Base-by-base conservation (phyloP, 1,284 basidiomycete species). In the Coniophora puteana region DNA sequence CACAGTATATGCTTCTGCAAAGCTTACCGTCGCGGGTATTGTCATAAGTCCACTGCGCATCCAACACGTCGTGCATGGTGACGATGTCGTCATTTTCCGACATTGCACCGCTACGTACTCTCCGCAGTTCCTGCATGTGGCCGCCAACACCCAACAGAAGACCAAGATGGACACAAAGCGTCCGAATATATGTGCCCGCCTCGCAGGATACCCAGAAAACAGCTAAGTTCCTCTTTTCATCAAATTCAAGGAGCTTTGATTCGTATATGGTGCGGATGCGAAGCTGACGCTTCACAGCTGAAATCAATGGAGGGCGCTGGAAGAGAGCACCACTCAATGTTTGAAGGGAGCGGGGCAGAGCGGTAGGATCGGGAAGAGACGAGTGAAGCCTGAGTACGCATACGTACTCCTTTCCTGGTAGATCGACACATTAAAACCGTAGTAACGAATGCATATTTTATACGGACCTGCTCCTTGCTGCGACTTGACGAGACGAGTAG, bases 181-280 rank as follows among this genome's bases (percentile, higher is more conserved):
- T 99, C 62, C 95, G 89, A 61, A 99, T 97, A 66, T 99, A 99
- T 17, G 95, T 98, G 49, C 95, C 95, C 20, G 96, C 96, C 65
- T 99, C 96, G 65, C 96, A 99, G 31, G 89, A 93, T 18, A 98
- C 95, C 92, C 93, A 96, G 73, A 99, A 99, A 25, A 99, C 94
- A 43, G 81, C 93, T 41, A 99, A 78, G 59, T 97, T 96, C 43
- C 96, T 83, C 66, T 97, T 92, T 61, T 98, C 93, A 66, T 99
- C 96, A 57, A 94, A 98, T 66, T 99, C 96, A 54, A 98, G 76
- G 17, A 99, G 76, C 57, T 93, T 97, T 46, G 89, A 93, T 63
- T 97, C 89, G 67, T 99, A 92, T 53, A 99, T 96, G 29, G 96
- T 99, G 54, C 96, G 87, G 55, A 99, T 89, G 57, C 96, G 90